These are phyloP conservation scores for Primulina tabacum DNA, from an alignment of 257 asterid species.

Conservation along the genomic window DNA sequence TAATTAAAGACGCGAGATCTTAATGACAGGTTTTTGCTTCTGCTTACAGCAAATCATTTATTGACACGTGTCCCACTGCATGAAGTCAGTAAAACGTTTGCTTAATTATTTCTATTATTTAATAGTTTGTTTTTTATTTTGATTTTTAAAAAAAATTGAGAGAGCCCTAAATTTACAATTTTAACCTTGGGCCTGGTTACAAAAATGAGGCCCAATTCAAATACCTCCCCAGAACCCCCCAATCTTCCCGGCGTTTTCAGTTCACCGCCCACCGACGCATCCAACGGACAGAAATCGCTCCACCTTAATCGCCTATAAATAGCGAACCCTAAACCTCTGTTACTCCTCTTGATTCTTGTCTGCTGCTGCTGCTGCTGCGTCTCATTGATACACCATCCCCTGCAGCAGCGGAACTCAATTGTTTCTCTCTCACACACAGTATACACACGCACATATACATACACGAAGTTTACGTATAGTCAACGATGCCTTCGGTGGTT, in stretches of 20 bases:
- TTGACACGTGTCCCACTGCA: no score
- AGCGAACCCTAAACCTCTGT: constrained; percentile 40
- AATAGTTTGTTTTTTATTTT: no score
- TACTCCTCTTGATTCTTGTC: constrained; percentile 29
- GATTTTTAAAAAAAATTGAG: no score
- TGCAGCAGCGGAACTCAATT: constrained; percentile 29
- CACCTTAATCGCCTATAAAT: constrained; percentile 1
- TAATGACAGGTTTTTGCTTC: no score
- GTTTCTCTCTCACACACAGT: neutral
- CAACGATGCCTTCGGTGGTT: constrained; percentile 54
- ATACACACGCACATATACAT: neutral
- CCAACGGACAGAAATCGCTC: neutral
- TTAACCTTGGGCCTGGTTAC: neutral
- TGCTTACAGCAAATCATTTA: no score
- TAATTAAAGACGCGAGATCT: neutral
- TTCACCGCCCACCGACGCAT: neutral
- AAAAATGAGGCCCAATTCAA: neutral
- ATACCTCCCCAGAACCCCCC: neutral
- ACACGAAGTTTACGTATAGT: neutral
- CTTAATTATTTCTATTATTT: no score
- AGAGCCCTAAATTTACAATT: neutral
- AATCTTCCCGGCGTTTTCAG: neutral
- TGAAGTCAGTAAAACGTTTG: no score
- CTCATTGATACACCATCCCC: constrained; percentile 24
- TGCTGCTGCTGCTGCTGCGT: constrained; percentile 30